phyloP scores from a whole-genome alignment of 108 stramenopile species.

The Cyclotella atomus region DNA sequence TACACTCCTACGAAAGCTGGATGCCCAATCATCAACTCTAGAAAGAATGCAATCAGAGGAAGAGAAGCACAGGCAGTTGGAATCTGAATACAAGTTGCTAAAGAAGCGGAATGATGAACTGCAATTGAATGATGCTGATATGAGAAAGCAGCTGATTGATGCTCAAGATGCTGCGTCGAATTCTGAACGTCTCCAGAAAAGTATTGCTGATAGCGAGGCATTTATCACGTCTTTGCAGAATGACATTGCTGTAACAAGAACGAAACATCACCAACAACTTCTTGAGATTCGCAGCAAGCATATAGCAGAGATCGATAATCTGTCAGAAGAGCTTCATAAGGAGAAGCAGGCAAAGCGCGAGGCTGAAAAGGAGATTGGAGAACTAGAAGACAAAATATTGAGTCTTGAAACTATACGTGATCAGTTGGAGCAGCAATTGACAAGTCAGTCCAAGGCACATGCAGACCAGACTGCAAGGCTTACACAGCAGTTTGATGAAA shows the following conservation, averaged over 20 bases:
- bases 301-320: slow-evolving; percentile 18
- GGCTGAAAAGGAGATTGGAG: slow-evolving; percentile 19
- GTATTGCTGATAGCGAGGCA: slow-evolving; percentile 31
- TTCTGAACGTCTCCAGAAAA: slow-evolving; percentile 35
- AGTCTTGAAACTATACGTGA: slow-evolving; percentile 13
- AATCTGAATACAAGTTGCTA: slow-evolving; percentile 21
- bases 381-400: slow-evolving; percentile 28
- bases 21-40: slow-evolving; percentile 13
- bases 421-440: slow-evolving; percentile 22
- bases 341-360: slow-evolving; percentile 21
- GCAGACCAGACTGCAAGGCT: background rate
- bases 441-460: slow-evolving; percentile 20
- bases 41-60: slow-evolving; percentile 22
- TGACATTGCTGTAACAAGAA: slow-evolving; percentile 32
- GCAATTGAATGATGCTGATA: slow-evolving; percentile 13
- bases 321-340: slow-evolving; percentile 16
- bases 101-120: slow-evolving; percentile 40
- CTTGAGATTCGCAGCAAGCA: slow-evolving; percentile 27
- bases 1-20: slow-evolving; percentile 27
- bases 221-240: slow-evolving; percentile 41
- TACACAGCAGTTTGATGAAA: slow-evolving; percentile 21
- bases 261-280: slow-evolving; percentile 34
- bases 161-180: slow-evolving; percentile 32
- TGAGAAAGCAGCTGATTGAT: slow-evolving; percentile 31
- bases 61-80: slow-evolving; percentile 15